Conservation (phyloP, 2,329 filamentous ascomycete genomes). For the Penicillium sp. region DNA sequence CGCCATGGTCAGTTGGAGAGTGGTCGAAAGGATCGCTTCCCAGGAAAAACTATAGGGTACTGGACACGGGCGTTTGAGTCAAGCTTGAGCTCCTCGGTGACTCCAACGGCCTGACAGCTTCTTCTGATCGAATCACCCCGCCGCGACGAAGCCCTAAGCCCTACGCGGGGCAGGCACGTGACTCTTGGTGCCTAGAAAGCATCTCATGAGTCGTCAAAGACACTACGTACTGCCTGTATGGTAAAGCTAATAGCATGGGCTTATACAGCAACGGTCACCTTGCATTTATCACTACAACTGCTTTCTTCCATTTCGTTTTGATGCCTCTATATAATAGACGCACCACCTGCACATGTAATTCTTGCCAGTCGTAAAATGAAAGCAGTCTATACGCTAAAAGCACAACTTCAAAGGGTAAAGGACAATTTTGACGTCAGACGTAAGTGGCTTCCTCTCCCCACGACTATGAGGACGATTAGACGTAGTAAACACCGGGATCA, state of each 20-base stretch:
- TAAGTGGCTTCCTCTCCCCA: background rate
- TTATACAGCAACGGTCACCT: background rate
- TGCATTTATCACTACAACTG: background rate
- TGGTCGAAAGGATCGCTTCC: conserved; percentile 1
- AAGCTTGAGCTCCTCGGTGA: conserved; percentile 14
- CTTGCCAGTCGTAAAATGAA: background rate
- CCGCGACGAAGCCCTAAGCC: conserved; percentile 38
- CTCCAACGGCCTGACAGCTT: conserved; percentile 12
- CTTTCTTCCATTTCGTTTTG: background rate
- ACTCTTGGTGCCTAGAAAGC: too few relatives aligned
- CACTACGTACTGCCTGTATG: background rate
- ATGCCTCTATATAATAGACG: background rate
- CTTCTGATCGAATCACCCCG: conserved; percentile 38
- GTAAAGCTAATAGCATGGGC: background rate
- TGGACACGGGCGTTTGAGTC: conserved; percentile 2
- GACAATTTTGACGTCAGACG: background rate
- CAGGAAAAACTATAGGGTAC: background rate
- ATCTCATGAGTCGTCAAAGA: background rate
- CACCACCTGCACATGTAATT: background rate
- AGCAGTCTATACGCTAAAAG: background rate
- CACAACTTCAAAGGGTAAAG: background rate
- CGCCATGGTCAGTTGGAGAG: conserved; percentile 35
- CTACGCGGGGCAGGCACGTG: conserved; percentile 35
- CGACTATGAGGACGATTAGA: background rate
- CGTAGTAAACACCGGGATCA: conserved; percentile 25